A percentile compares a stretch with the other conserved stretches of the same genome.
These are phyloP conservation scores for Cochlearia excelsa DNA, from an alignment of 345 rosid genomes.

Conservation along the genomic window DNA sequence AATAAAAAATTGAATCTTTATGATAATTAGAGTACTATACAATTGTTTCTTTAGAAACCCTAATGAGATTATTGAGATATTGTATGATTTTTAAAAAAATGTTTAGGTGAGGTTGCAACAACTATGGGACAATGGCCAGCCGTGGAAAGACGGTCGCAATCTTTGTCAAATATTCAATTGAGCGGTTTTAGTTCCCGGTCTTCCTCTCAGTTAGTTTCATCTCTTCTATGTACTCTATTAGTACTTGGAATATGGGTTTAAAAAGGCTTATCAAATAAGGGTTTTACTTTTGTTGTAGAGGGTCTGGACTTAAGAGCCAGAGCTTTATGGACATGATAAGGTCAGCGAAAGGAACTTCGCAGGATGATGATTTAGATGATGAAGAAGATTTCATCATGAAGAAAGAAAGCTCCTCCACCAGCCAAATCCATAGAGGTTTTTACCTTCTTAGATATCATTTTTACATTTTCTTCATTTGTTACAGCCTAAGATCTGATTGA, in stretches of 20 bases:
- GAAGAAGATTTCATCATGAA: constrained; percentile 71
- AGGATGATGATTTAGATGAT: constrained; percentile 65
- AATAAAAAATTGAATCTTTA: background rate
- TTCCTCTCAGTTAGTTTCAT: constrained; percentile 62
- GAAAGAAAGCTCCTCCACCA: constrained; percentile 59
- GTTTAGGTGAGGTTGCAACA: constrained; percentile 43
- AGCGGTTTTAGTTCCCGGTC: constrained; percentile 66
- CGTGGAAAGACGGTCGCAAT: constrained; percentile 55
- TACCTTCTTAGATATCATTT: background rate
- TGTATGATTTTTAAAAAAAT: background rate
- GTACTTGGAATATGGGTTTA: background rate
- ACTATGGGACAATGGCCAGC: constrained; percentile 52
- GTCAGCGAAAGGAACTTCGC: constrained; percentile 61
- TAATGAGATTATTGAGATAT: constrained; percentile 17
- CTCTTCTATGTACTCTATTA: constrained; percentile 7
- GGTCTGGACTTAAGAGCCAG: constrained; percentile 54
- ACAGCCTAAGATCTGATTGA: constrained; percentile 15
- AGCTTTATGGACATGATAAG: constrained; percentile 93
- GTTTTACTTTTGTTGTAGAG: constrained; percentile 42
- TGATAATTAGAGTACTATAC: background rate
- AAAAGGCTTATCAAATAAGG: constrained; percentile 9
- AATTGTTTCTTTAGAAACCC: background rate
- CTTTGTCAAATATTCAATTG: constrained; percentile 52
- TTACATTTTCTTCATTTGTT: background rate
- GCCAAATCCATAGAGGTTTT: constrained; percentile 51